Percentiles rank a stretch among this genome's conserved stretches.
Evolutionary conservation across 495 filamentous ascomycete genomes (phyloP).

Genomic region (Evernia prunastri): DNA sequence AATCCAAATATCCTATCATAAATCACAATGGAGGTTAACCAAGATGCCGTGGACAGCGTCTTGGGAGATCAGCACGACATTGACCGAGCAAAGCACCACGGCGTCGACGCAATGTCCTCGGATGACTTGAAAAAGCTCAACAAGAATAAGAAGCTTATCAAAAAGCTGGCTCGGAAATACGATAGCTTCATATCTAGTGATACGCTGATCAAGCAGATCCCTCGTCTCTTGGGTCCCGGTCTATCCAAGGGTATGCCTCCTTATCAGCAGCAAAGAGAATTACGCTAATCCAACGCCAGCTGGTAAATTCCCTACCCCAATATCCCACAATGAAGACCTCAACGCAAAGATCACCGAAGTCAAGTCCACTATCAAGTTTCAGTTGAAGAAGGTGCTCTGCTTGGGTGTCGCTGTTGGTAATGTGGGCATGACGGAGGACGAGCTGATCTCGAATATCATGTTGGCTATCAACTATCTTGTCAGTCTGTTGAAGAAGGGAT

Average conservation of each 20-base stretch:
- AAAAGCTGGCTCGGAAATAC: slow-evolving; percentile 99
- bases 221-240: slow-evolving; percentile 96
- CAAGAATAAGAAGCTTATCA: slow-evolving; percentile 99
- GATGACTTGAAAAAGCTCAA: slow-evolving; percentile 99
- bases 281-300: slow-evolving; percentile 45
- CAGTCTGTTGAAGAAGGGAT: slow-evolving; percentile 98
- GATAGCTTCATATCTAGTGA: slow-evolving; percentile 98
- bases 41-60: slow-evolving; percentile 48
- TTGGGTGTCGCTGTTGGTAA: slow-evolving; percentile 98
- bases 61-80: slow-evolving; percentile 99
- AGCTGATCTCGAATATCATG: slow-evolving; percentile 94
- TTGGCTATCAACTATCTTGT: slow-evolving; percentile 99
- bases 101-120: slow-evolving; percentile 91
- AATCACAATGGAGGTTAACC: slow-evolving; percentile 17
- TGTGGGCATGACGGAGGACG: slow-evolving; percentile 93
- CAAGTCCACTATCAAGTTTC: slow-evolving; percentile 99
- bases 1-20: neutral
- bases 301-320: slow-evolving; percentile 97
- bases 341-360: slow-evolving; percentile 92
- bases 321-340: slow-evolving; percentile 93
- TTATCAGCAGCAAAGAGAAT: slow-evolving; percentile 1
- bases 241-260: slow-evolving; percentile 75
- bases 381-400: slow-evolving; percentile 99
- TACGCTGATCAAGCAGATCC: slow-evolving; percentile 96
- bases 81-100: slow-evolving; percentile 97